Base-by-base conservation (phyloP, 1,284 basidiomycete species). In the Cryptococcus sp. region DNA sequence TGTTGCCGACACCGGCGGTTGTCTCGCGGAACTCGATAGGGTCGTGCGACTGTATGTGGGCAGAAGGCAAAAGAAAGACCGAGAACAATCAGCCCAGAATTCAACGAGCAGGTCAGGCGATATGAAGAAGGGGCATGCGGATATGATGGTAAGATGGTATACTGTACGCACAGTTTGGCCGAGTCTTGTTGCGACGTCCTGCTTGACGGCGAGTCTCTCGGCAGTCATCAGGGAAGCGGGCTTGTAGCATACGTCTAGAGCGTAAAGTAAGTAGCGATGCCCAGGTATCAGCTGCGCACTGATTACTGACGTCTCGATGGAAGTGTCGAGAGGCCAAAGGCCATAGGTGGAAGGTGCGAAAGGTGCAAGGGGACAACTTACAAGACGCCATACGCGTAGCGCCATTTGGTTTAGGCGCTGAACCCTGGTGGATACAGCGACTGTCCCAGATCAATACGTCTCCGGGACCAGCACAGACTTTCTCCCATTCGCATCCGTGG, bases 401-500 rank as follows among this genome's bases (percentile, higher is more conserved):
- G 31, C 31, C 31, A 13, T 8, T 10, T 13, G 7, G 8, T 35
- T 35, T 35, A 35, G 42, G 42, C 8, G 22, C 11, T 2, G n/a
- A 10, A n/a, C 65, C 65, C 41, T 70, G 68, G 55, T 70, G 68
- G n/a, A 70, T 54, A 19, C 57, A 61, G 27, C 64, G 39, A 22
- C 19, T 23, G 44, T 70, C 68, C 68, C 68, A 72, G 11, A 71
- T 54, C 41, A 71, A 65, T 38, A 68, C 22, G 35, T 65, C 62
- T 10, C 69, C 71, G 15, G 65, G 64, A 17, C 47, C 64, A 25
- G 67, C 65, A 35, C 54, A 52, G 19, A 71, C 60, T 38, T 69
- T 67, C 38, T 54, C 57, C 68, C 68, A 70, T 4, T 53, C 57
- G 48, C 71, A 73, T 3, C 71, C 71, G 23, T 63, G 57, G 39